Evolutionary conservation across 2,329 filamentous ascomycete species (phyloP).

Genomic region (Colletotrichum musae): DNA sequence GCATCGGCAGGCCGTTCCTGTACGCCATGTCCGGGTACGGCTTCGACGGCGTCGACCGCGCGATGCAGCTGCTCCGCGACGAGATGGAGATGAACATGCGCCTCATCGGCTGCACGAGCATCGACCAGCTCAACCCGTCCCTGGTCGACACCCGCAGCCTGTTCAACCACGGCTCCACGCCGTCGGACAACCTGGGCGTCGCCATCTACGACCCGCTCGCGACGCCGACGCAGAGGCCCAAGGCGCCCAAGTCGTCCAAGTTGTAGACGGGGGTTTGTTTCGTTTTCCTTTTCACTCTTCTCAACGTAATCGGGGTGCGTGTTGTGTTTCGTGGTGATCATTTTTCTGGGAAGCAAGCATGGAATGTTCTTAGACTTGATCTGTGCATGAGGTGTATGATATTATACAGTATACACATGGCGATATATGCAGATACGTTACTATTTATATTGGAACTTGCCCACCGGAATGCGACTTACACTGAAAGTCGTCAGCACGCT

Average conservation of each 20-base stretch:
- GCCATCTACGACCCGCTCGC: conserved; percentile 69
- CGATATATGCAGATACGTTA: background rate
- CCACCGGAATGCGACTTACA: no score
- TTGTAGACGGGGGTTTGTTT: conserved; percentile 52
- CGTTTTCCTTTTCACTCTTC: no score
- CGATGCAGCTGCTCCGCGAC: conserved; percentile 93
- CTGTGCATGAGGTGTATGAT: conserved; percentile 27
- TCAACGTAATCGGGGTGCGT: background rate
- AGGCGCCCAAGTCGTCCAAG: conserved; percentile 58
- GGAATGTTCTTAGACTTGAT: conserved; percentile 18
- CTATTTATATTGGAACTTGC: no score
- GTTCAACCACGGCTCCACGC: conserved; percentile 64
- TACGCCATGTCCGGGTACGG: conserved; percentile 98
- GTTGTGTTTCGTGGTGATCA: background rate
- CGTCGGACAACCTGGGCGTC: conserved; percentile 62
- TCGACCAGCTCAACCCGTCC: conserved; percentile 85
- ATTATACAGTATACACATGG: conserved; percentile 27
- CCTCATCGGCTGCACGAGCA: conserved; percentile 82
- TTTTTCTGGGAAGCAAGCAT: conserved; percentile 8
- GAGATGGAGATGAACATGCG: conserved; percentile 99
- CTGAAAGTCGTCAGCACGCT: no score
- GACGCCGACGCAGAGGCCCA: conserved; percentile 65
- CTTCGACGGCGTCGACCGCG: conserved; percentile 86
- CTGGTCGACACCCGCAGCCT: conserved; percentile 85
- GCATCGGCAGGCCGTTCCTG: conserved; percentile 94